Percentiles rank a stretch among this genome's conserved stretches.
phyloP scores from a whole-genome alignment of 768 basidiomycete species.

The Hortiboletus campestris region DNA sequence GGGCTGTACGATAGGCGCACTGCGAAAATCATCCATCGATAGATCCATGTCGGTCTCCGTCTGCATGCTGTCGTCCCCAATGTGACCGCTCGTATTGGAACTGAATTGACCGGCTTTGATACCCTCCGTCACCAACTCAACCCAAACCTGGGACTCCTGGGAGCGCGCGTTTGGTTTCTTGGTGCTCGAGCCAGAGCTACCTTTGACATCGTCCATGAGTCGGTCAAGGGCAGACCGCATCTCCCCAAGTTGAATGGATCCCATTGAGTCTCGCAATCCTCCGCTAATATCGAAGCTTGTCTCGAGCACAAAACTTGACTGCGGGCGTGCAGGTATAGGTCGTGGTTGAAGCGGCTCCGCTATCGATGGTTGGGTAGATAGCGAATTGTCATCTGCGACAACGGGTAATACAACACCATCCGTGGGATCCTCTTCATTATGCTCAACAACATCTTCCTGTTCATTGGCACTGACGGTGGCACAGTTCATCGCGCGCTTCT shows the following conservation, averaged over 20 bases:
- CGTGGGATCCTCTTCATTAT: not conserved
- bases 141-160: conserved; percentile 18
- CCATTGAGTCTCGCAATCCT: conserved; percentile 39
- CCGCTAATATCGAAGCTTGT: conserved; percentile 26
- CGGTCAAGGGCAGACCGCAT: conserved; percentile 73
- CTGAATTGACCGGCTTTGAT: conserved; percentile 33
- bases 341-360: conserved; percentile 7
- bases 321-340: conserved; percentile 6
- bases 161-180: conserved; percentile 11
- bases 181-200: conserved; percentile 25
- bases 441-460: not conserved
- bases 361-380: not conserved
- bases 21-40: conserved; percentile 26
- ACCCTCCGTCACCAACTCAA: conserved; percentile 34
- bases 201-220: conserved; percentile 65
- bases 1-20: conserved; percentile 11
- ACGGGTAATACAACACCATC: not conserved
- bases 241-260: conserved; percentile 58
- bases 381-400: not conserved
- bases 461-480: not conserved
- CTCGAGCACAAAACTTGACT: conserved; percentile 20
- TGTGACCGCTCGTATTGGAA: conserved; percentile 35
- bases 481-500: conserved; percentile 37
- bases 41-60: conserved; percentile 35
- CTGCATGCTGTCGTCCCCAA: conserved; percentile 27